Conservation (phyloP, 2,329 filamentous ascomycete species). For the Trichoderma hamatum region DNA sequence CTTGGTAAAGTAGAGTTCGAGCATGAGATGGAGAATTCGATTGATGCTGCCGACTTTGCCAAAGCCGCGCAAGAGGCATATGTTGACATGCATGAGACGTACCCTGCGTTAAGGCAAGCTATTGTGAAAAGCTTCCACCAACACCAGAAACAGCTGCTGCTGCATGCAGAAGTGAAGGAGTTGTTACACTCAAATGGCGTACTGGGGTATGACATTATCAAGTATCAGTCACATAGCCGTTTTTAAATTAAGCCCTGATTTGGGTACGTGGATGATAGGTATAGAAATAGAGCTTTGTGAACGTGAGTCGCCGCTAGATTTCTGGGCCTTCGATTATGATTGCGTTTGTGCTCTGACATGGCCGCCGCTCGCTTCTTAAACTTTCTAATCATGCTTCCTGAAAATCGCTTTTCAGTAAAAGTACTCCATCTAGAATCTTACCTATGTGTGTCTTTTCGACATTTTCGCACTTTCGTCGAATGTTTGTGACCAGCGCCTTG, state of each 20-base stretch:
- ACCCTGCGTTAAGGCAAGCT: background rate
- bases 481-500: slow-evolving; percentile 40
- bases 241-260: no score
- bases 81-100: background rate
- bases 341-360: slow-evolving; percentile 44
- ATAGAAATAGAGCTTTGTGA: no score
- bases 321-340: no score
- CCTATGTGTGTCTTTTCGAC: slow-evolving; percentile 50
- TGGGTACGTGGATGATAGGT: no score
- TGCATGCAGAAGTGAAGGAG: background rate
- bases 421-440: slow-evolving; percentile 40
- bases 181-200: background rate
- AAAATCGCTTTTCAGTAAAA: slow-evolving; percentile 34
- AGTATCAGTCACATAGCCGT: no score
- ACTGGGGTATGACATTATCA: background rate
- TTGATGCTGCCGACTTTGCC: background rate
- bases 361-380: no score
- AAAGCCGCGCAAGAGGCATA: background rate
- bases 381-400: background rate
- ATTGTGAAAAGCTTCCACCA: background rate
- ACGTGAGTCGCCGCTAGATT: no score
- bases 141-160: background rate
- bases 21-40: background rate
- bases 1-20: no score
- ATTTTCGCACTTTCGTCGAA: slow-evolving; percentile 42